phyloP scores from a whole-genome alignment of 169 alveolate genomes.

The Plasmodium berghei region DNA sequence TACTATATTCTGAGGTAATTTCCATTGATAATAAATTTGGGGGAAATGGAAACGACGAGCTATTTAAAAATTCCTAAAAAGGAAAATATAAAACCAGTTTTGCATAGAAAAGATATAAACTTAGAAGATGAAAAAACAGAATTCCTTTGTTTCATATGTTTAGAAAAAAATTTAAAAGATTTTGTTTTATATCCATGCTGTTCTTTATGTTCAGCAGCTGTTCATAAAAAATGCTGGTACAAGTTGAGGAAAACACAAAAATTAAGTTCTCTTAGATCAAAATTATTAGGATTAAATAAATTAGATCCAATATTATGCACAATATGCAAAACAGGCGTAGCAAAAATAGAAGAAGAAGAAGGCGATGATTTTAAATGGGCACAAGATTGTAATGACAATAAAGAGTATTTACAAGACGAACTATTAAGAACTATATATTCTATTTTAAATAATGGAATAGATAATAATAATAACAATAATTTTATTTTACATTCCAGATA shows the following conservation, averaged over 20 bases:
- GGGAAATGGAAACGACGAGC: constrained; percentile 29
- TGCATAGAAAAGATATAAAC: constrained; percentile 19
- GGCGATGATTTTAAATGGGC: constrained; percentile 65
- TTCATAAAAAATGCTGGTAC: constrained; percentile 75
- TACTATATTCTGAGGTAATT: too few species aligned
- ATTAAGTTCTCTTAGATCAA: constrained; percentile 63
- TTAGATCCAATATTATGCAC: constrained; percentile 70
- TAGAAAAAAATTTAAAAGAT: constrained; percentile 54
- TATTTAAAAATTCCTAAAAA: constrained; percentile 12
- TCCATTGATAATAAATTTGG: constrained; percentile 1
- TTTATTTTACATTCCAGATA: constrained; percentile 30
- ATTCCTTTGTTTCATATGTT: constrained; percentile 68
- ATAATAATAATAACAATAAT: constrained; percentile 20
- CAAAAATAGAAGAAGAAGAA: constrained; percentile 69
- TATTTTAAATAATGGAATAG: constrained; percentile 34
- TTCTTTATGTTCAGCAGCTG: constrained; percentile 72
- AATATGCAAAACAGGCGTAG: constrained; percentile 74
- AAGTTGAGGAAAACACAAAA: constrained; percentile 52
- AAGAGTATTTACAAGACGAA: constrained; percentile 72
- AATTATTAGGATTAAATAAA: constrained; percentile 50
- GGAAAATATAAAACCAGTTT: background rate
- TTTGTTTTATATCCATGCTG: constrained; percentile 44
- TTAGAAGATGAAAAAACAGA: constrained; percentile 42
- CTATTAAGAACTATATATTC: constrained; percentile 56
- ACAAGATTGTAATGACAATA: constrained; percentile 21